Conservation (phyloP, 306 rosid genomes). For the Lathyrus sativus region DNA sequence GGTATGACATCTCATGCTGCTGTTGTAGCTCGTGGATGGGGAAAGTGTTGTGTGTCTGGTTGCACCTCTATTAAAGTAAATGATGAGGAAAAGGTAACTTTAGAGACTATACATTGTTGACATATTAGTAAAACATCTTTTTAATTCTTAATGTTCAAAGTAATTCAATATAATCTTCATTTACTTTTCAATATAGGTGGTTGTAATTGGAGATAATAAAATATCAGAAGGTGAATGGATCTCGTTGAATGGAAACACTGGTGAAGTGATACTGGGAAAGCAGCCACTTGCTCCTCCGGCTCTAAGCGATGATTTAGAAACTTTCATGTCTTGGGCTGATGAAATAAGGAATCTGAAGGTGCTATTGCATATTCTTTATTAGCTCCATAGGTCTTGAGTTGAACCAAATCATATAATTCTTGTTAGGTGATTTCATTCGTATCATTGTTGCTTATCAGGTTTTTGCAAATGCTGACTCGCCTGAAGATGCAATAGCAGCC, state of each 20-base stretch:
- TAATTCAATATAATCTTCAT: conserved; percentile 21
- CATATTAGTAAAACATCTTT: conserved; percentile 19
- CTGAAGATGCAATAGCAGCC: conserved; percentile 85
- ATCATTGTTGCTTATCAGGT: conserved; percentile 53
- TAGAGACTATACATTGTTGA: conserved; percentile 21
- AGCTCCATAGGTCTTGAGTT: conserved; percentile 32
- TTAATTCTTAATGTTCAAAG: conserved; percentile 10
- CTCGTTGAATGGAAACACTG: conserved; percentile 91
- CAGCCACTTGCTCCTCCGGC: conserved; percentile 93
- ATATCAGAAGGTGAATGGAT: conserved; percentile 89
- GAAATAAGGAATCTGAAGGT: conserved; percentile 83
- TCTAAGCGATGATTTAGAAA: conserved; percentile 76
- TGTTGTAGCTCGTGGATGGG: conserved; percentile 99
- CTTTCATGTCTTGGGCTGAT: conserved; percentile 97
- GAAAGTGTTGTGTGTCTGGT: conserved; percentile 95
- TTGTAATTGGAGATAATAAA: conserved; percentile 55
- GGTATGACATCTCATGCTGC: conserved; percentile 99
- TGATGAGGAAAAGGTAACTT: conserved; percentile 63
- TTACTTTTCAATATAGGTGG: conserved; percentile 52
- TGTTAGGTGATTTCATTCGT: conserved; percentile 27
- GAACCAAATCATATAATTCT: conserved; percentile 15
- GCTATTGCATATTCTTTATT: conserved; percentile 37
- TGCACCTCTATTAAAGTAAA: conserved; percentile 78
- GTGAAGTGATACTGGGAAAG: conserved; percentile 88
- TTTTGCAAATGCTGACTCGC: conserved; percentile 97